Base-by-base conservation (phyloP, 345 rosid species). In the Cardamine chenopodiifolia region DNA sequence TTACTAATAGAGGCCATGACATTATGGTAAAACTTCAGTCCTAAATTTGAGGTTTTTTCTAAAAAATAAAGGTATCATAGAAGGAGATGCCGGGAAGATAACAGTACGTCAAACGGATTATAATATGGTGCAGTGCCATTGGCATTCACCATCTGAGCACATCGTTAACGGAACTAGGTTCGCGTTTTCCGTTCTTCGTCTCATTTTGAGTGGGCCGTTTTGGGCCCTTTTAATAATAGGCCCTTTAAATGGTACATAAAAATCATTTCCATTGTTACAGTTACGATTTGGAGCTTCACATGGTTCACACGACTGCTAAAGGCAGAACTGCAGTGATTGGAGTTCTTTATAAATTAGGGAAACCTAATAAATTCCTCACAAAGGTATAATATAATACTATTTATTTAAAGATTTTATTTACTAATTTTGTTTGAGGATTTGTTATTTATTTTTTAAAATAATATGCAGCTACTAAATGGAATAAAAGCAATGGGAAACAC, bases 71-170 rank as follows among this genome's bases (percentile, higher is more conserved):
- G 94, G 83, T 93, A 13, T 39, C 8, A 1, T 89, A 94, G 98
- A 84, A 72, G 92, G 85, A 32, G 82, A 88, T 60, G 94, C 96
- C 0, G 94, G 97, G 25, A 59, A 82, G 25, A 65, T 90, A 42
- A 78, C n/a, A 28, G 79, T 92, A 13, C 80, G 85, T 25, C 79
- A 79, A 29, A 87, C 88, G 7, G 26, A 44, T 22, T 90, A 78
- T 81, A 79, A 77, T 5, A 62, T 88, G 52, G 4, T 52, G 7
- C 91, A 89, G 15, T 83, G 85, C 12, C 95, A 90, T 53, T 90
- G 92, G 95, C 96, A 88, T 76, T 56, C 88, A 7, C 91, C 95
- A 0, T 82, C 96, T 6, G 92, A 90, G 68, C 94, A 92, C 50
- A 79, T 83, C 6, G 20, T 90, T 63, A 76, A 88, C 58, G 89